Percentiles rank a stretch among this genome's conserved stretches.
Evolutionary conservation across 495 filamentous ascomycete species (phyloP).

Genomic region (Aspergillus mulundensis): DNA sequence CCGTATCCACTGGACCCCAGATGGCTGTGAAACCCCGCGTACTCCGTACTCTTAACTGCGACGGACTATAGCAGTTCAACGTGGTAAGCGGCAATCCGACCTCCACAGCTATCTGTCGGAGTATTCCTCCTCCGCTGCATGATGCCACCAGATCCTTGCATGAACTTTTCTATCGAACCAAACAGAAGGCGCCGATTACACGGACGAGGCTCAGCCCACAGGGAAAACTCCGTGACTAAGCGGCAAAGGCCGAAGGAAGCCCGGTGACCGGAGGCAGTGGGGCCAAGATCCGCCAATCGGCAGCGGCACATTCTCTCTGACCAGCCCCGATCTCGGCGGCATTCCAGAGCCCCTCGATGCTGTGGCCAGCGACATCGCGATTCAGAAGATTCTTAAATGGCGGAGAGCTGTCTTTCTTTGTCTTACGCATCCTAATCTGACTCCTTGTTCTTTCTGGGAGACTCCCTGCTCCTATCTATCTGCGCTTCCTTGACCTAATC

Average conservation of each 20-base stretch:
- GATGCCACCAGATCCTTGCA: background rate
- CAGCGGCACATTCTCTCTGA: constrained; percentile 29
- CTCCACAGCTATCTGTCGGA: background rate
- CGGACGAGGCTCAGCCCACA: background rate
- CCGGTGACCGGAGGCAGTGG: constrained; percentile 7
- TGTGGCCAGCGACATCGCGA: constrained; percentile 43
- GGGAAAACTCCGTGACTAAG: constrained; percentile 13
- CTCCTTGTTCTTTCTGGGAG: background rate
- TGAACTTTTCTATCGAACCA: constrained; percentile 2
- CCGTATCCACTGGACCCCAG: no score
- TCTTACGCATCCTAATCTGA: background rate
- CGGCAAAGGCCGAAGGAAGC: background rate
- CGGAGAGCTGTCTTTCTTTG: constrained; percentile 16
- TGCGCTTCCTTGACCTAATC: background rate
- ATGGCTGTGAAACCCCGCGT: no score
- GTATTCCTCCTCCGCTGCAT: background rate
- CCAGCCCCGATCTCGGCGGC: constrained; percentile 40
- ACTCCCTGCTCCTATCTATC: constrained; percentile 8
- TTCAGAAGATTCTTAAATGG: constrained; percentile 28
- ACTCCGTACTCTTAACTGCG: background rate
- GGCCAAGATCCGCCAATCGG: constrained; percentile 27
- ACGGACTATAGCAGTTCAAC: background rate
- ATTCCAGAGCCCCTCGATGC: constrained; percentile 30
- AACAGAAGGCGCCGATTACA: constrained; percentile 4
- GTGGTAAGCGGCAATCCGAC: background rate